Conservation (phyloP, 768 basidiomycete species). For the Leccinellum rugosiceps region DNA sequence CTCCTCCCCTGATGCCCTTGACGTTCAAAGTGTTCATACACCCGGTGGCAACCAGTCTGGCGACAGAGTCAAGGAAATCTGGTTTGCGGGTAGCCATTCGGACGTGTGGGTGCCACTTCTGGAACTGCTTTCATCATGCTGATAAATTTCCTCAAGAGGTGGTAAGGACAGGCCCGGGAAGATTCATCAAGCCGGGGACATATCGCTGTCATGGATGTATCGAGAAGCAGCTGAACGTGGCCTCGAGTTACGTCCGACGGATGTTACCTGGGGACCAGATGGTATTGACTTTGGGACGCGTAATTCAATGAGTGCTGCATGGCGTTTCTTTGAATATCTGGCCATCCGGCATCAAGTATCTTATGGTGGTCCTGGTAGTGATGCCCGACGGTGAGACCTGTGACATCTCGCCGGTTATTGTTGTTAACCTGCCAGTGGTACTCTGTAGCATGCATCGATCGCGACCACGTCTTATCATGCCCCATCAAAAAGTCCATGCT, state of each 20-base stretch:
- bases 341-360: constrained; percentile 12
- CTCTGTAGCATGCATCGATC: not conserved
- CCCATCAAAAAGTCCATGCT: not conserved
- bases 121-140: not conserved
- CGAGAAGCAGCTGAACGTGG: not conserved
- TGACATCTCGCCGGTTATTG: not conserved
- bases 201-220: not conserved
- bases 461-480: not conserved
- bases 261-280: constrained; percentile 14
- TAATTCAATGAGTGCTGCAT: constrained; percentile 9
- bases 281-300: constrained; percentile 13
- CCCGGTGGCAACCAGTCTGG: too few relatives aligned
- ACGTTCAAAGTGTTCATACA: not conserved
- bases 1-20: too few relatives aligned
- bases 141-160: constrained; percentile 3
- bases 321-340: constrained; percentile 6
- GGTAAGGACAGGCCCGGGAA: constrained; percentile 2
- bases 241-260: constrained; percentile 11
- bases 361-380: not conserved
- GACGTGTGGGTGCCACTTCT: not conserved
- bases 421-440: not conserved
- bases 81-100: not conserved
- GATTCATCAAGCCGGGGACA: not conserved
- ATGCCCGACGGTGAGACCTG: not conserved
- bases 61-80: not conserved